Percentiles rank a stretch among this genome's conserved stretches.
Conservation (phyloP, 2,329 filamentous ascomycete genomes). For the Cryphonectria parasitica region DNA sequence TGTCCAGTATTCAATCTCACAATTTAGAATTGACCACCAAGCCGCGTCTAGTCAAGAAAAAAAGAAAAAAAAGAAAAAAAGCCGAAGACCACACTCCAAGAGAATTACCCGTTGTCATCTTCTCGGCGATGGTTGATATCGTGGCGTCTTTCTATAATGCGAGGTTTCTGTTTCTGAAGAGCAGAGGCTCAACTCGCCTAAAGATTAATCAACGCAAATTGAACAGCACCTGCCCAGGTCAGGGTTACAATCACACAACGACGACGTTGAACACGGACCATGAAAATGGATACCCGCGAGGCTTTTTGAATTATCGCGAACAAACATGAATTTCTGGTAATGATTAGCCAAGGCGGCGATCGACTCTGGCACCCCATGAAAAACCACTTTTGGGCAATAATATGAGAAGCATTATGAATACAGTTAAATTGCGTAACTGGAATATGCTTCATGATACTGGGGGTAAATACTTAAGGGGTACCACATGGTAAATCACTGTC, state of each 20-base stretch:
- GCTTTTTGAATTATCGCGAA: too few relatives aligned
- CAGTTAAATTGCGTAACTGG: background rate
- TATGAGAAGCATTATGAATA: background rate
- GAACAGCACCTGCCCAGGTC: too few relatives aligned
- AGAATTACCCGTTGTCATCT: background rate
- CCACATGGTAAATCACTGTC: background rate
- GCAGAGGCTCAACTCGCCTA: too few relatives aligned
- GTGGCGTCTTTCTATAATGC: background rate
- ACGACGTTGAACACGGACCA: background rate
- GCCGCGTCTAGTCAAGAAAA: background rate
- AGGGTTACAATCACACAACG: too few relatives aligned
- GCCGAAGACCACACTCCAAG: background rate
- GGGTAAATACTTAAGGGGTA: background rate
- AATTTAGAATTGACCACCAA: background rate
- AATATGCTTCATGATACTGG: background rate
- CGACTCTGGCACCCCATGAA: too few relatives aligned
- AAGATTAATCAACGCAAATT: too few relatives aligned
- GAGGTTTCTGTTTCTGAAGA: too few relatives aligned
- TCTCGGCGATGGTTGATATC: background rate
- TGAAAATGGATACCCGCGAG: background rate
- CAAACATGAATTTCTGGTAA: background rate
- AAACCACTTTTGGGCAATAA: too few relatives aligned
- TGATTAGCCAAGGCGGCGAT: too few relatives aligned
- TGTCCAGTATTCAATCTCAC: background rate
- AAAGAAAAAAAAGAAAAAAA: too few relatives aligned